Conservation (phyloP, 305 asterid genomes). For the Fraxinus dipetala region DNA sequence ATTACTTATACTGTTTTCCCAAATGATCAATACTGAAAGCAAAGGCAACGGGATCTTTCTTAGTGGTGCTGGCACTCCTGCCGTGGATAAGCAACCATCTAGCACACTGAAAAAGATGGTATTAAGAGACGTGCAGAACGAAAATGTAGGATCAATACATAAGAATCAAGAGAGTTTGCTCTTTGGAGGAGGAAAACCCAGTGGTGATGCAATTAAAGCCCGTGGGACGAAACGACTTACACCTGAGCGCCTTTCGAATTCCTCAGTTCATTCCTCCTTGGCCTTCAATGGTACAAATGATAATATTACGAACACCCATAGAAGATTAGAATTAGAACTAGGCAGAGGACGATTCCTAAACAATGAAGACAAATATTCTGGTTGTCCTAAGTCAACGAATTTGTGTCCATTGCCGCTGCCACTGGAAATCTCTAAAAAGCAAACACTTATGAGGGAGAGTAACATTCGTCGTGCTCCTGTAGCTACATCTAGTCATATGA, state of each 20-base stretch:
- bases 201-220: slow-evolving; percentile 35
- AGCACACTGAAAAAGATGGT: slow-evolving; percentile 57
- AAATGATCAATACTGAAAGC: slow-evolving; percentile 55
- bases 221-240: slow-evolving; percentile 41
- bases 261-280: slow-evolving; percentile 43
- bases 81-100: slow-evolving; percentile 53
- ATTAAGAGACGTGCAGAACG: slow-evolving; percentile 82
- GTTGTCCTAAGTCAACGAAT: slow-evolving; percentile 44
- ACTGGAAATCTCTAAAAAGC: slow-evolving; percentile 35
- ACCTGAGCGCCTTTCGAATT: slow-evolving; percentile 62
- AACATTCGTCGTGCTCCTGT: not conserved
- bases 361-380: slow-evolving; percentile 42
- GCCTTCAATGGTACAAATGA: slow-evolving; percentile 50
- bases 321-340: slow-evolving; percentile 82
- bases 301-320: slow-evolving; percentile 65
- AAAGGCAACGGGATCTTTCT: slow-evolving; percentile 33
- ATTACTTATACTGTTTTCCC: not conserved
- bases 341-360: slow-evolving; percentile 66
- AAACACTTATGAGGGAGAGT: slow-evolving; percentile 28
- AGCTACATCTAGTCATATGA: slow-evolving; percentile 33
- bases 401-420: slow-evolving; percentile 31
- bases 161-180: slow-evolving; percentile 45
- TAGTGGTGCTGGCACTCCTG: slow-evolving; percentile 38
- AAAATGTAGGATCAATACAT: slow-evolving; percentile 39
- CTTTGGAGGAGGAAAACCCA: slow-evolving; percentile 31